Evolutionary conservation across 768 basidiomycete genomes (phyloP), one percentile per base, ranked within the genome.

Genomic region (Pleurotus platypus): DNA sequence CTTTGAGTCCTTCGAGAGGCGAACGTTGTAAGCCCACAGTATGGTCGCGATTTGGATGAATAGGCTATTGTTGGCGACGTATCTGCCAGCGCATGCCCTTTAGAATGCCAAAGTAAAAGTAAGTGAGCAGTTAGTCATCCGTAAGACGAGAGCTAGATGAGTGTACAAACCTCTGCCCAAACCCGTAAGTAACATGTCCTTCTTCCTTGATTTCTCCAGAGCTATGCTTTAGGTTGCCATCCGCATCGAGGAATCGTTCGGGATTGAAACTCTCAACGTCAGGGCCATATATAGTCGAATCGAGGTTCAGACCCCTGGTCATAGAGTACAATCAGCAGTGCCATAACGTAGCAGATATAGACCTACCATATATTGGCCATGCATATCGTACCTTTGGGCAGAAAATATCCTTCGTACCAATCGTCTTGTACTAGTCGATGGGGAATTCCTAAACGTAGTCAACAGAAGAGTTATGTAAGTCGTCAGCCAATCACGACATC

Each of bases 161-260:
- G 20, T 11, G 9, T 20, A 57, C 55, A 3, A 37, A 61, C 30
- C 74, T 65, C 47, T 74, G 60, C 22, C 76, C 76, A 57, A 76
- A 78, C 4, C 76, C 72, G 61, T 75, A 78, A 11, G 72, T 68
- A 42, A 74, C 64, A 24, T 71, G 70, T 37, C 72, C 70, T 15
- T 65, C 59, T 57, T 67, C 58, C 16, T 68, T 65, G 2, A 68
- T 71, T 22, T 68, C 65, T 2, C 58, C 57, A n/a, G 57, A 55
- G 15, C 57, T 49, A 22, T 59, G 45, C 8, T 48, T 58, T 4
- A 68, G 22, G 3, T 61, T 48, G 3, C 68, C 71, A 18, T 64
- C 51, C n/a, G 61, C 51, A 26, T 62, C 65, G 24, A 72, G 64
- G 56, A 65, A 62, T 6, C 51, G 13, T 13, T 54, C 51, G 12